Base-by-base conservation (phyloP, 1,139 yeast species). In the Schwanniomyces etchellsii region DNA sequence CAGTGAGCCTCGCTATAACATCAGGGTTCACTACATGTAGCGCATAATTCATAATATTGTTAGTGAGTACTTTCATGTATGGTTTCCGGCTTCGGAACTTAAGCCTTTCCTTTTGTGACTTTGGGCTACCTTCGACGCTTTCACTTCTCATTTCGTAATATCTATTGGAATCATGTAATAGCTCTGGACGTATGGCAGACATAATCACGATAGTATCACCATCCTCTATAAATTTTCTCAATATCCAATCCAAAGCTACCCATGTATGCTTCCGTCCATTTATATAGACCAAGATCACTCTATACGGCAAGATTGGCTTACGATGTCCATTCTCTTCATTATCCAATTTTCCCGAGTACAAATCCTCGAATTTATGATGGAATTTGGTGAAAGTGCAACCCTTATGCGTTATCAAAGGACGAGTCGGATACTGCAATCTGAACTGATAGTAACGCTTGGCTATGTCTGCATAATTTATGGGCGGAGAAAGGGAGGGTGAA, bases 241-340 rank as follows among this genome's bases (percentile, higher is more conserved):
- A 52, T 3, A 73, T 57, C 81, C 83, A 82, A 49, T 82, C 94
- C 28, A 82, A 55, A 0, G 86, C 79, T 3, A 80, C 85, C 91
- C 93, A 82, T 0, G 91, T 80, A 53, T 81, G 89, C 28, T 62
- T 68, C 37, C 89, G 60, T 1, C 86, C 94, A 38, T 78, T 69
- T 5, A 82, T 63, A 48, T 81, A 81, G 16, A 80, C 77, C 43
- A 82, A 47, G 5, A 81, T 64, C 2, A 70, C 70, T 44, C 89
- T 57, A 24, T 62, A 58, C 1, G 77, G 76, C 28, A 75, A 51
- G 4, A 62, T 57, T 14, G 84, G 67, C 18, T 38, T 38, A 16
- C 45, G 28, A 26, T 28, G 33, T 5, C 38, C 38, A 18, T 35
- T 28, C 14, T 46, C 45, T 39, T 40, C 40, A 14, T 55, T 51